phyloP scores from a whole-genome alignment of 2,329 filamentous ascomycete genomes.

The Fusarium praegraminearum region DNA sequence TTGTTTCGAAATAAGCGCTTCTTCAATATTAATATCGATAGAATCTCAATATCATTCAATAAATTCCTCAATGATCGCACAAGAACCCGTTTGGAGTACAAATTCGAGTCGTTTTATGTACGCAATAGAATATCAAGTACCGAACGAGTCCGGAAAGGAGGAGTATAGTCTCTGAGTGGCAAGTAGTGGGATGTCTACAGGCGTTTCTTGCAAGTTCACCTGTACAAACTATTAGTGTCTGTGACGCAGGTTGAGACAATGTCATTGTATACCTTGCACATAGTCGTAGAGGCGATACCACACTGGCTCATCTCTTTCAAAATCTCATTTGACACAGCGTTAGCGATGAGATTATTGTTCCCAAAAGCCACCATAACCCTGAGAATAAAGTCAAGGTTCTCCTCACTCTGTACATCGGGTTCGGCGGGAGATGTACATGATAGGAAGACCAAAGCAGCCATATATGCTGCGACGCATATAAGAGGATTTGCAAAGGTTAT shows the following conservation, averaged over 20 bases:
- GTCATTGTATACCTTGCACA: neutral
- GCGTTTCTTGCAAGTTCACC: neutral
- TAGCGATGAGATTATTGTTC: slow-evolving; percentile 1
- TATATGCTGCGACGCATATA: slow-evolving; percentile 23
- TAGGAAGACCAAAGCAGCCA: slow-evolving; percentile 17
- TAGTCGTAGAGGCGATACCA: neutral
- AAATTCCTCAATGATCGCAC: too few relatives aligned
- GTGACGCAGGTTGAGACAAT: accelerated
- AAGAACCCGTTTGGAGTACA: neutral
- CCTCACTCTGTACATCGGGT: neutral
- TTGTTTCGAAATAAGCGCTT: neutral
- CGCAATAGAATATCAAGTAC: neutral
- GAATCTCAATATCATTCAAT: neutral
- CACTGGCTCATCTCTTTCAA: slow-evolving; percentile 21
- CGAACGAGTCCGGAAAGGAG: too few relatives aligned
- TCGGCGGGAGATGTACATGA: neutral
- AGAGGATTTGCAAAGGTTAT: slow-evolving; percentile 17
- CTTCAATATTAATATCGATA: neutral
- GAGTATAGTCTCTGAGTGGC: slow-evolving; percentile 18
- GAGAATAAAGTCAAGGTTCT: slow-evolving; percentile 16
- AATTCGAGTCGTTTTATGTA: too few relatives aligned
- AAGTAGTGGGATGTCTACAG: slow-evolving; percentile 12
- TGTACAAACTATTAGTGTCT: neutral
- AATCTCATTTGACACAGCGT: slow-evolving; percentile 9
- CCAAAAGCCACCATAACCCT: slow-evolving; percentile 16